Evolutionary conservation across 805 yeast species (phyloP), one percentile per base, ranked within the genome.

Genomic region (Cephaloascus albidus): DNA sequence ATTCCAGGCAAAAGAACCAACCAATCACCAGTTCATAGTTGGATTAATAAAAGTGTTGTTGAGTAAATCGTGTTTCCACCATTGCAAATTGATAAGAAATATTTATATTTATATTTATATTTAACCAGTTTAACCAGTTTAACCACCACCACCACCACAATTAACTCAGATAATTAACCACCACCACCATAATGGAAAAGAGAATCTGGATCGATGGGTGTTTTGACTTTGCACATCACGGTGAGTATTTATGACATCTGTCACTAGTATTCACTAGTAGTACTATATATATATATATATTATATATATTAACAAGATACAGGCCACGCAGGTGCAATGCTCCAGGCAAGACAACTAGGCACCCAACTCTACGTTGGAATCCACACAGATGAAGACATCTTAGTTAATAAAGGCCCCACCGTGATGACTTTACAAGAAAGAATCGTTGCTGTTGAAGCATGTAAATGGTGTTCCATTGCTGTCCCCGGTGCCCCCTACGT

Each of bases 201-300:
- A 62, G 82, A 38, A 82, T 90, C 43, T 93, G 98, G 98, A 78
- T 93, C 20, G 98, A 93, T 58, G 98, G 98, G 0, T 93, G 98
- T 57, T 93, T 93, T 61, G 98, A 93, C 59, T 93, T 93, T 63
- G 86, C 95, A 33, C 98, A 93, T 57, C 97, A 93, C 54, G 97
- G 95, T 58, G 60, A 41, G 74, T 63, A 17, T 14, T 10, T 23
- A 35, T 26, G 26, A 15, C 17, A 18, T 8, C 19, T 16, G 18
- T 19, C 19, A 12, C 28, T 19, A 12, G 15, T 15, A 18, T 12
- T 37, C 12, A 10, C 16, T 10, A 37, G 12, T 35, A 10, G 19
- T 23, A n/a, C 8, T 23, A 19, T 18, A 3, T 15, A 20, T 34
- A 30, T 12, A 2, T 31, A 6, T 15, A n/a, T 10, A 15, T 17